These are phyloP conservation scores for Neoarthrinium moseri DNA, from an alignment of 2,329 filamentous ascomycete genomes.

Conservation along the genomic window DNA sequence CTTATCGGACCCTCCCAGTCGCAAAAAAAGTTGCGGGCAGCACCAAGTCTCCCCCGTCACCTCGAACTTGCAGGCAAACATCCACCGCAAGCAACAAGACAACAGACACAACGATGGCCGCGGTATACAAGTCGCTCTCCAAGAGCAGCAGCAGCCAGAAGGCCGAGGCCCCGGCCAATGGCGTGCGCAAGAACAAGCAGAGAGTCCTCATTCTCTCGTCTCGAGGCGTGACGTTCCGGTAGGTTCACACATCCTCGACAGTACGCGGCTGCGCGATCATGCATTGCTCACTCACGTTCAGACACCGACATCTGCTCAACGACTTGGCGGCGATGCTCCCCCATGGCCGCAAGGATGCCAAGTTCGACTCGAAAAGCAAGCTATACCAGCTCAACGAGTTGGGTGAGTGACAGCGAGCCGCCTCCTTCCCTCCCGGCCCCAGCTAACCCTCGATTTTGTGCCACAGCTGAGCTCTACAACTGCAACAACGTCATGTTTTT, in stretches of 20 bases:
- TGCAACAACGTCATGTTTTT: slow-evolving; percentile 96
- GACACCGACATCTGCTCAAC: slow-evolving; percentile 89
- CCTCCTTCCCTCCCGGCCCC: no score
- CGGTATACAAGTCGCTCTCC: slow-evolving; percentile 73
- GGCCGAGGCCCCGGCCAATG: slow-evolving; percentile 46
- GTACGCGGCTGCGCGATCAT: background rate
- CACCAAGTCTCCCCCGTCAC: background rate
- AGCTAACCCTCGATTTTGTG: no score
- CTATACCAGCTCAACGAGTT: slow-evolving; percentile 76
- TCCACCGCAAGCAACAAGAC: slow-evolving; percentile 16
- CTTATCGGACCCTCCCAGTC: no score
- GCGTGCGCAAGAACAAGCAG: slow-evolving; percentile 63
- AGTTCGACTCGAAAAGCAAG: slow-evolving; percentile 95
- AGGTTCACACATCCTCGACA: slow-evolving; percentile 14
- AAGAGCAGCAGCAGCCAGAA: slow-evolving; percentile 54
- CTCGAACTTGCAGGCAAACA: background rate
- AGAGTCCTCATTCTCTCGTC: slow-evolving; percentile 89
- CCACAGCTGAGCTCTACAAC: slow-evolving; percentile 78
- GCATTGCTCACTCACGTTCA: slow-evolving; percentile 33
- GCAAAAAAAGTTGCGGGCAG: slow-evolving; percentile 1
- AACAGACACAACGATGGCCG: slow-evolving; percentile 52
- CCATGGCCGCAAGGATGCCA: slow-evolving; percentile 90
- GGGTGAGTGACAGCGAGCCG: no score
- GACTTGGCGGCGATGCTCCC: slow-evolving; percentile 87
- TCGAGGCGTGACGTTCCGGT: slow-evolving; percentile 87